Evolutionary conservation across 2,329 filamentous ascomycete species (phyloP), one percentile per base, ranked within the genome.

Genomic region (Fusarium buharicum): DNA sequence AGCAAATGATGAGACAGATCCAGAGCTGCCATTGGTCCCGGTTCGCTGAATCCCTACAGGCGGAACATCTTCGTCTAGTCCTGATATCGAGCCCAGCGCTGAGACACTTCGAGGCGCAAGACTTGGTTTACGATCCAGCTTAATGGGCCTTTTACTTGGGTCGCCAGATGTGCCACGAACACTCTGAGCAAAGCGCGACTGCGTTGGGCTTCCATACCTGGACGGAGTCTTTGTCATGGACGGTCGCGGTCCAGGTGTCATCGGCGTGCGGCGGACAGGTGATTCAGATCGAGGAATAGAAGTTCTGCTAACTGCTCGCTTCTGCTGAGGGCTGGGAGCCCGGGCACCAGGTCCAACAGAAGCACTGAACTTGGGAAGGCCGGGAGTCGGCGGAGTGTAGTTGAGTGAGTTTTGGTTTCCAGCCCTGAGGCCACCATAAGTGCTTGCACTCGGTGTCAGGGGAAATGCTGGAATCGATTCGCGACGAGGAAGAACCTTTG

Each of bases 251-350:
- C 74, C 86, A 22, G 84, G 86, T 10, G 82, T 89, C 74, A 87
- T 84, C 53, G 88, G 87, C 41, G 86, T 77, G 68, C 86, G 89
- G 66, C 90, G 87, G 31, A 91, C 82, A 4, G 94, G 95, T 3
- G 94, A 97, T 64, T 97, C 93, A 6, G 95, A 91, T 27, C 93
- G 90, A 48, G 91, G 86, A n/a, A 97, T 81, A 2, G 93, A 96
- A 9, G 89, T 87, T 55, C 93, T 86, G 39, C 86, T 78, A 28
- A 28, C 27, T 13, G 56, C 68, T 67, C 85, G 87, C 74, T 91
- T 93, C 68, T 88, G 85, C 43, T 85, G 80, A 3, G 93, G 91
- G 70, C 90, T 94, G 20, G 87, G 75, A 24, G 89, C 87, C 72
- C 90, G 85, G 36, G 71, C 70, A 10, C 87, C 86, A 7, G 91